Conservation (phyloP, 2,329 filamentous ascomycete species). For the Colletotrichum neosansevieriae region DNA sequence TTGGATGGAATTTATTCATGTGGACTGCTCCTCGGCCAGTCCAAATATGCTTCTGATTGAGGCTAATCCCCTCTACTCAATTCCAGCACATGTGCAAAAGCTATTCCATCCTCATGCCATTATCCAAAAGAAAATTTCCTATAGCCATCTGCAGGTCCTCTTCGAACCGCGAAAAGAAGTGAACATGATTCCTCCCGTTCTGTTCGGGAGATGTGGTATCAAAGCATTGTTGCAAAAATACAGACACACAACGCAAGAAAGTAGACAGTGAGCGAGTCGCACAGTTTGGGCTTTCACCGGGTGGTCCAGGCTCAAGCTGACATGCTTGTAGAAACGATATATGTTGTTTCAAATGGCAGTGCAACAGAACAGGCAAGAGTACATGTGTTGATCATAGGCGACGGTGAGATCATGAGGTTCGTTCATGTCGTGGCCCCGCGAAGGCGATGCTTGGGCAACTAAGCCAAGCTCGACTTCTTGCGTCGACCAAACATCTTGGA, state of each 20-base stretch:
- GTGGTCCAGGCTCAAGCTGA: not conserved
- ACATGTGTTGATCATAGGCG: conserved; percentile 26
- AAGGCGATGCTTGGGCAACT: conserved; percentile 25
- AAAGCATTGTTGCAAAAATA: conserved; percentile 24
- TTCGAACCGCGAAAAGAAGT: conserved; percentile 18
- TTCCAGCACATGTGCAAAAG: not conserved
- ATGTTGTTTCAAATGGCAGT: conserved; percentile 6
- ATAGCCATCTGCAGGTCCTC: conserved; percentile 11
- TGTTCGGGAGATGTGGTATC: conserved; percentile 35
- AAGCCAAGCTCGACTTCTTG: conserved; percentile 58
- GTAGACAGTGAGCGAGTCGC: not conserved
- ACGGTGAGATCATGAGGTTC: conserved; percentile 32
- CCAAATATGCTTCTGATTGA: not conserved
- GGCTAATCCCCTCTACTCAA: not conserved
- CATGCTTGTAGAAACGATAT: conserved; percentile 1
- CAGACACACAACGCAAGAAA: conserved; percentile 18
- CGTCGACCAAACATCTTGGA: conserved; percentile 63
- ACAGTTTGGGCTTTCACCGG: conserved; percentile 7
- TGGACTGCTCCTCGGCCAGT: not conserved
- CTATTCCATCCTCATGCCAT: conserved; percentile 16
- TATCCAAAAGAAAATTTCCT: conserved; percentile 22
- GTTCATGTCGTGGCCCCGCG: conserved; percentile 36
- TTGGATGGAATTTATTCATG: not conserved
- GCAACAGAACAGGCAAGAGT: conserved; percentile 3
- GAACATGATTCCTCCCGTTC: conserved; percentile 33